Conservation (phyloP, 2,329 filamentous ascomycete species). For the Fusarium napiforme region DNA sequence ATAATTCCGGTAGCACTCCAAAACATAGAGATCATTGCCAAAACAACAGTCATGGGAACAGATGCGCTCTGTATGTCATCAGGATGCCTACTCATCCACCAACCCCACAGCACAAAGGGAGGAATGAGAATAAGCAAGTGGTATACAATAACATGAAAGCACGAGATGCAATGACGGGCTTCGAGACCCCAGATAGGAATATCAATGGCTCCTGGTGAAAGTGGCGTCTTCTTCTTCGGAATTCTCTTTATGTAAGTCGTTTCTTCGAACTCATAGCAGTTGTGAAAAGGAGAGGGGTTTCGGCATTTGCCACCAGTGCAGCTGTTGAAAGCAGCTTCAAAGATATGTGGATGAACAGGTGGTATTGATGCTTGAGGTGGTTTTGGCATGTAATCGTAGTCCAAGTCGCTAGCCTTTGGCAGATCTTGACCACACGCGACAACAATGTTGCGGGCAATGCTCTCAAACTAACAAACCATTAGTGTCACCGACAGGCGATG, state of each 20-base stretch:
- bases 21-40: constrained; percentile 20
- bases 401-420: background rate
- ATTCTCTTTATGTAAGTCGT: constrained; percentile 11
- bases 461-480: background rate
- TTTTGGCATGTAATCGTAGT: constrained; percentile 13
- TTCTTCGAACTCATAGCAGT: constrained; percentile 16
- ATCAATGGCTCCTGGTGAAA: background rate
- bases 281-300: background rate
- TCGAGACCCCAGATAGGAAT: constrained; percentile 7
- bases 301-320: constrained; percentile 1
- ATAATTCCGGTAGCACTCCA: constrained; percentile 20
- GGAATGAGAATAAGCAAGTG: constrained; percentile 12
- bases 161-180: constrained; percentile 11
- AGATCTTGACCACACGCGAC: constrained; percentile 7
- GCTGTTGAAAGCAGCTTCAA: constrained; percentile 18
- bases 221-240: constrained; percentile 9
- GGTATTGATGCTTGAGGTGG: constrained; percentile 9
- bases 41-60: constrained; percentile 9
- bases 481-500: background rate
- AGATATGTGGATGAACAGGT: constrained; percentile 4
- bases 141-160: constrained; percentile 2
- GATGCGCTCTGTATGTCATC: constrained; percentile 17
- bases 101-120: constrained; percentile 3
- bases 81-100: constrained; percentile 2
- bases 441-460: constrained; percentile 3